phyloP scores from a whole-genome alignment of 371 early-diverging fungal species.

The Haplosporangium sp. region DNA sequence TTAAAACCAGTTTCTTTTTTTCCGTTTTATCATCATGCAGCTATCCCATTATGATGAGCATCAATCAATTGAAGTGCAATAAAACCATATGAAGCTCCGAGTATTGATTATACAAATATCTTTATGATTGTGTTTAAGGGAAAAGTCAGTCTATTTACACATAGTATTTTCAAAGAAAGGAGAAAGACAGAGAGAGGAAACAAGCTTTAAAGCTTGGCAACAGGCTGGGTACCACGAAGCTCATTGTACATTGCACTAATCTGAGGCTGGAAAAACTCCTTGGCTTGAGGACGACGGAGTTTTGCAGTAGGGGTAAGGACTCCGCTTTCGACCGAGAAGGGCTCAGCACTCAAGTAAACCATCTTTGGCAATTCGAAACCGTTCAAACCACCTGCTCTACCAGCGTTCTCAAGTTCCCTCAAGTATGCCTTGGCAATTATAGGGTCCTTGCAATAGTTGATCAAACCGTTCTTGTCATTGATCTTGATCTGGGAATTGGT shows the following conservation, averaged over 20 bases:
- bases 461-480: slow-evolving; percentile 41
- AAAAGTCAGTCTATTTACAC: no score
- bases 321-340: slow-evolving; percentile 66
- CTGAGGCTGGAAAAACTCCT: slow-evolving; percentile 64
- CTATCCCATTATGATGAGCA: no score
- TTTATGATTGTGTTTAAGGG: no score
- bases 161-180: no score
- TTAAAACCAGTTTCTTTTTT: no score
- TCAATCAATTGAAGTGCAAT: no score
- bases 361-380: slow-evolving; percentile 65
- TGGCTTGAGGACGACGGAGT: slow-evolving; percentile 77
- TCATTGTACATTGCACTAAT: slow-evolving; percentile 67
- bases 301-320: slow-evolving; percentile 77
- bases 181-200: no score
- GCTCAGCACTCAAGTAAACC: slow-evolving; percentile 59
- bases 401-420: slow-evolving; percentile 26
- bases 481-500: slow-evolving; percentile 23
- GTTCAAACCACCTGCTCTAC: slow-evolving; percentile 33
- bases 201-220: slow-evolving; percentile 32
- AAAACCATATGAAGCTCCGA: no score
- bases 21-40: no score
- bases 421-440: slow-evolving; percentile 54
- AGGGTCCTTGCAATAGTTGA: slow-evolving; percentile 65
- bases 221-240: slow-evolving; percentile 9
- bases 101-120: no score